Base-by-base conservation (phyloP, 257 asterid species). In the Solanum neorickii region DNA sequence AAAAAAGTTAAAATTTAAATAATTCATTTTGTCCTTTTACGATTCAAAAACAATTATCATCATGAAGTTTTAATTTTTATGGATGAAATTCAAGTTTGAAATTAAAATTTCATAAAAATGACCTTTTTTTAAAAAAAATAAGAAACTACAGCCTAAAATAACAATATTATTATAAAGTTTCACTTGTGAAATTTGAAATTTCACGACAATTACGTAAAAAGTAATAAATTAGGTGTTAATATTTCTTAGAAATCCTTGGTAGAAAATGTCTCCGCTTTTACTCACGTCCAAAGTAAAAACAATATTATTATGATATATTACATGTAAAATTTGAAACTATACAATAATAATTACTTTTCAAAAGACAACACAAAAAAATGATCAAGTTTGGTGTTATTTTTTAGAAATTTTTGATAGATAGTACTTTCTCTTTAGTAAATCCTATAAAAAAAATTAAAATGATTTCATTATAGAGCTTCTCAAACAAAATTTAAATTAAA, bases 221-320 rank as follows among this genome's bases (percentile, higher is more conserved):
- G 3, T 66, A 52, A 52, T 16, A 18, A 52, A 4, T 6, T 52
- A 12, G 12, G 39, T 0, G 12, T 29, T 25, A 13, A 6, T 33
- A 33, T 68, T 25, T 68, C 2, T 13, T 29, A 27, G 6, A 68
- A 6, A 66, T 27, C 1, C 3, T 66, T 66, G 5, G 0, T 33
- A 33, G 0, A 33, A 0, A 33, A 33, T 33, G 1, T 33, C 35
- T 33, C 35, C 5, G 35, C 5, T 33, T 33, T 33, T 33, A 33
- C 5, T 33, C 5, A 33, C 5, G 35, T 33, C 5, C 5, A 33
- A 33, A 33, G 5, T 33, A 33, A 33, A 68, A 29, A 27, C 0
- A 3, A 6, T 68, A 6, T 3, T 68, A 0, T 13, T 3, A 29
- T 14, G 0, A 3, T 6, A 0, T 29, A 6, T 3, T 8, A 68